A percentile compares a stretch with the other conserved stretches of the same genome.
These are phyloP conservation scores for Chenopodium formosanum DNA, from an alignment of 148 eudicot species.

Conservation along the genomic window DNA sequence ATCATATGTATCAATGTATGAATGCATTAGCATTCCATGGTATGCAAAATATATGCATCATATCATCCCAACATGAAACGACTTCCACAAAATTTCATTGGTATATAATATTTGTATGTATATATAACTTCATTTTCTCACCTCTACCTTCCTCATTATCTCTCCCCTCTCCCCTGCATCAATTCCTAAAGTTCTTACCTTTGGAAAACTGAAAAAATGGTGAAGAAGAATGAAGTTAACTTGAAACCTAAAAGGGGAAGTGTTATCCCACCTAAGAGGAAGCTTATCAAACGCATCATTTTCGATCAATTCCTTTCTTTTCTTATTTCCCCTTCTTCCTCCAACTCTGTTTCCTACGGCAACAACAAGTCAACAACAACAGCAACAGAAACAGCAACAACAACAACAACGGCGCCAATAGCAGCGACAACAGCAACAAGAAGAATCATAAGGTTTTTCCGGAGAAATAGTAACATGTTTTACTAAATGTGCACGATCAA, in stretches of 20 bases:
- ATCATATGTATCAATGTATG: too few species aligned
- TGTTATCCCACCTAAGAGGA: not conserved
- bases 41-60: too few species aligned
- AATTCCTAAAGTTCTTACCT: too few species aligned
- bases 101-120: too few species aligned
- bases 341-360: not conserved
- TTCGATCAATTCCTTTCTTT: not conserved
- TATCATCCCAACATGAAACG: too few species aligned
- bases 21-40: too few species aligned
- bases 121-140: too few species aligned
- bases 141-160: too few species aligned
- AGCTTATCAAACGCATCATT: not conserved
- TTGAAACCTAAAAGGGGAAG: not conserved
- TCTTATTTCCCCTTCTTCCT: not conserved
- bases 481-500: too few species aligned
- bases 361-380: not conserved
- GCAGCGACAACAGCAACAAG: not conserved
- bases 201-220: not conserved
- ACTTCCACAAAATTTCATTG: too few species aligned
- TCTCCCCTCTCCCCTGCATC: too few species aligned
- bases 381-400: not conserved
- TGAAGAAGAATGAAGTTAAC: not conserved
- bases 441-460: not conserved
- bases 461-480: not conserved
- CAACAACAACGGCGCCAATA: not conserved